Percentiles rank a stretch among this genome's conserved stretches.
Conservation (phyloP, 345 rosid species). For the Bretschneidera sinensis region DNA sequence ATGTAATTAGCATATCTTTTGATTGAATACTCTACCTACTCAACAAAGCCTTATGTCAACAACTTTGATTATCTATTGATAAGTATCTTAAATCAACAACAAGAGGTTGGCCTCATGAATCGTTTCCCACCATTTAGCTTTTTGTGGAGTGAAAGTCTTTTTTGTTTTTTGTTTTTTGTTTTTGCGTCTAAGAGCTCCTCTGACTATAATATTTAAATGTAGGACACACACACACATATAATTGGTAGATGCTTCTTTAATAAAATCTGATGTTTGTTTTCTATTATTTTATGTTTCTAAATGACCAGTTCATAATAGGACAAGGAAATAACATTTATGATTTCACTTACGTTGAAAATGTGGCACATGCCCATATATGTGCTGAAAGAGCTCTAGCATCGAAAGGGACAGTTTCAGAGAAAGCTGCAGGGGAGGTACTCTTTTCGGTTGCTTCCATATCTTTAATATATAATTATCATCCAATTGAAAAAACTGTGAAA, state of each 20-base stretch:
- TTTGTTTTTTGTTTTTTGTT: no score
- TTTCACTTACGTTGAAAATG: conserved; percentile 91
- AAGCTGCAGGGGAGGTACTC: conserved; percentile 85
- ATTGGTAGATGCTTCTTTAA: background rate
- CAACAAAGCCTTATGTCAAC: no score
- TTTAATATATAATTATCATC: no score
- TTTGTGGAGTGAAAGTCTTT: no score
- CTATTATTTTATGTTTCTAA: background rate
- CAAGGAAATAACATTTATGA: conserved; percentile 78
- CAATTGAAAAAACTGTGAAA: no score
- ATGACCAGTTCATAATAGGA: conserved; percentile 79
- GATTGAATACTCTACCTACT: no score
- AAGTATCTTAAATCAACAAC: no score
- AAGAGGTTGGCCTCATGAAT: background rate
- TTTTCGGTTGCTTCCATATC: conserved; percentile 11
- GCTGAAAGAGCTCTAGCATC: conserved; percentile 95
- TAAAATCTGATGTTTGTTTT: background rate
- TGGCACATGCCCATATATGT: conserved; percentile 90
- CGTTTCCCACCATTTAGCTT: conserved; percentile 2
- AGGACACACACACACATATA: no score
- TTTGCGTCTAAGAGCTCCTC: background rate
- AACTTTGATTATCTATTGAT: no score
- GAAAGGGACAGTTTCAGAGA: conserved; percentile 55
- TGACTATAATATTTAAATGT: no score
- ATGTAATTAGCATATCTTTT: background rate